These are phyloP conservation scores for Leccinum longicurvipes DNA, from an alignment of 768 basidiomycete species.

Conservation along the genomic window DNA sequence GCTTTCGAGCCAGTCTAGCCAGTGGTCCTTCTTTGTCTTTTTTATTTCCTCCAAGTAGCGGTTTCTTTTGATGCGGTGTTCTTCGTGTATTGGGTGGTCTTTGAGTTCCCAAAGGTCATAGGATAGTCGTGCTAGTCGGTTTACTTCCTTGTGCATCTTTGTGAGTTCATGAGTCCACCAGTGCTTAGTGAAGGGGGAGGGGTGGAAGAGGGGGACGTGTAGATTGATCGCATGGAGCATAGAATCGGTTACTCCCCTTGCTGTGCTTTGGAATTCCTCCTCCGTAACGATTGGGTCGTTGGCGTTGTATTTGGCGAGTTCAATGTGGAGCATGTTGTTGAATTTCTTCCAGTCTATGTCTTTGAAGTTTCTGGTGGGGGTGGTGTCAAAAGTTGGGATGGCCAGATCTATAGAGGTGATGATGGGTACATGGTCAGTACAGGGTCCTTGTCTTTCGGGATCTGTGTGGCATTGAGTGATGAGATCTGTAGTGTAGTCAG, in stretches of 20 bases:
- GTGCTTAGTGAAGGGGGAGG: not conserved
- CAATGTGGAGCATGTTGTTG: not conserved
- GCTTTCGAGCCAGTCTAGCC: too few species aligned
- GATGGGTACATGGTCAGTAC: slow-evolving; percentile 16
- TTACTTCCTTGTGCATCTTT: not conserved
- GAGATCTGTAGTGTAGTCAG: fast-evolving
- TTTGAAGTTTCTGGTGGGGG: not conserved
- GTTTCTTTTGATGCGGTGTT: not conserved
- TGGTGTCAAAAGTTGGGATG: fast-evolving
- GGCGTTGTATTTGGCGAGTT: not conserved
- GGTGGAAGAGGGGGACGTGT: not conserved
- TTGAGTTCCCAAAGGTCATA: fast-evolving
- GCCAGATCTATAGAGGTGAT: not conserved
- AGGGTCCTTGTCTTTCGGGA: fast-evolving
- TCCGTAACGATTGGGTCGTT: not conserved
- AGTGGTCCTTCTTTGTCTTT: not conserved
- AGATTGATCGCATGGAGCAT: fast-evolving
- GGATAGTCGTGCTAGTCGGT: not conserved
- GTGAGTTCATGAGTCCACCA: not conserved
- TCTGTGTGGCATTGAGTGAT: not conserved
- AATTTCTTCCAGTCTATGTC: not conserved
- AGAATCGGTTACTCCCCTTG: not conserved
- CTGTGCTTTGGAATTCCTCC: not conserved
- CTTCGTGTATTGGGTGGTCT: not conserved
- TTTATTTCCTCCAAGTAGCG: not conserved